Evolutionary conservation across 2,329 filamentous ascomycete species (phyloP).

Genomic region (Talaromyces verruculosus): DNA sequence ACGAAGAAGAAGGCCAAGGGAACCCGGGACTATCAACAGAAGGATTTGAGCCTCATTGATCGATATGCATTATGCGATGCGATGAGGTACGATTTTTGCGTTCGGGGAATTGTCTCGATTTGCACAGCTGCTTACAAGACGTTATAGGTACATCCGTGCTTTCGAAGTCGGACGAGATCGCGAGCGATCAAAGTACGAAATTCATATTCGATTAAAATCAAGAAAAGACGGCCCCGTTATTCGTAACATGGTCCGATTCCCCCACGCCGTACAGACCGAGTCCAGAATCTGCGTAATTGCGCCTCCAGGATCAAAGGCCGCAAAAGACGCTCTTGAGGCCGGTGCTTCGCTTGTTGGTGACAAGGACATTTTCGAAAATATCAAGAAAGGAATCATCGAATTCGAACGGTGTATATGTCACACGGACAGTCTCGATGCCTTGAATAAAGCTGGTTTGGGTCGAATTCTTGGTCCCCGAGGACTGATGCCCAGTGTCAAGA

Average conservation of each 20-base stretch:
- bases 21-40: constrained; percentile 63
- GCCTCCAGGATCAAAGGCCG: constrained; percentile 73
- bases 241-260: constrained; percentile 82
- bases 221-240: constrained; percentile 82
- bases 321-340: constrained; percentile 69
- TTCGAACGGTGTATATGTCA: constrained; percentile 93
- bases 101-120: constrained; percentile 16
- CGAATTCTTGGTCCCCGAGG: constrained; percentile 82
- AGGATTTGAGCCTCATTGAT: constrained; percentile 63
- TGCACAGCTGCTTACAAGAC: constrained; percentile 4
- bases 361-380: constrained; percentile 76
- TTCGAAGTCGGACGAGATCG: constrained; percentile 84
- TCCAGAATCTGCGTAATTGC: constrained; percentile 87
- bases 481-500: constrained; percentile 87
- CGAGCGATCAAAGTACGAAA: constrained; percentile 77
- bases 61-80: constrained; percentile 87
- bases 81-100: constrained; percentile 63
- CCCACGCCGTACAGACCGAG: constrained; percentile 86
- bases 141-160: constrained; percentile 77
- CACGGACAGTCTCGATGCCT: constrained; percentile 69
- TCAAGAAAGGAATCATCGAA: constrained; percentile 72
- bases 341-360: constrained; percentile 85
- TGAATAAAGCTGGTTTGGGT: constrained; percentile 79
- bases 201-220: constrained; percentile 79
- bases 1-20: constrained; percentile 62